Base-by-base conservation (phyloP, 495 filamentous ascomycete genomes). In the Neurospora sp. region DNA sequence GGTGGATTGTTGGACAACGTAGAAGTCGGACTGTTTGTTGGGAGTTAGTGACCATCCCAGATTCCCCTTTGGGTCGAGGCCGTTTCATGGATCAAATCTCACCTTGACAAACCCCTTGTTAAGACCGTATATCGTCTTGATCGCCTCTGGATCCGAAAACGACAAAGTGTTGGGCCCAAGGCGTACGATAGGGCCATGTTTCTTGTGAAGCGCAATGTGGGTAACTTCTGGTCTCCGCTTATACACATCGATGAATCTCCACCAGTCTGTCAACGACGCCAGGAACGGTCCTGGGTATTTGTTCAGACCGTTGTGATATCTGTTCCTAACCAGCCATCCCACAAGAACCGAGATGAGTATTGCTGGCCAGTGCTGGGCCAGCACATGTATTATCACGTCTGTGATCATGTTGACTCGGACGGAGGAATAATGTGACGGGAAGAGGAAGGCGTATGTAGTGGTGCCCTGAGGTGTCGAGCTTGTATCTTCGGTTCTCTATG, bases 31-130 rank as follows among this genome's bases (percentile, higher is more conserved):
- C 90, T 92, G 73, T 38, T 11, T 39, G 9, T 17, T 31, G 54
- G 9, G 21, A 11, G 71, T 82, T n/a, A 83, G 75, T 34, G 15
- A 5, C 28, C 45, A 54, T 8, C 4, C 9, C n/a, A 71, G n/a
- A 45, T 31, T 73, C 10, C 13, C 17, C 10, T 19, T 31, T 71
- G n/a, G 21, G 19, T 8, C 7, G 7, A 19, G 8, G 17, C 42
- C 19, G 19, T 15, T 4, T 19, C 17, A 75, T 39, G 71, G 74
- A 11, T 36, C 45, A 38, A 21, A 71, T 21, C 80, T 62, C 73
- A 92, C 90, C 86, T 94, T 95, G 72, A 83, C 84, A 78, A 93
- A 93, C n/a, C 91, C 91, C 80, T 93, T 94, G 77, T 93, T 93
- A 72, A 94, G 83, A 2, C 93, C 91, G 77, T 94, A 96, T 37